These are phyloP conservation scores for Azolla pinnata DNA, from an alignment of 75 land plant species.

Conservation along the genomic window DNA sequence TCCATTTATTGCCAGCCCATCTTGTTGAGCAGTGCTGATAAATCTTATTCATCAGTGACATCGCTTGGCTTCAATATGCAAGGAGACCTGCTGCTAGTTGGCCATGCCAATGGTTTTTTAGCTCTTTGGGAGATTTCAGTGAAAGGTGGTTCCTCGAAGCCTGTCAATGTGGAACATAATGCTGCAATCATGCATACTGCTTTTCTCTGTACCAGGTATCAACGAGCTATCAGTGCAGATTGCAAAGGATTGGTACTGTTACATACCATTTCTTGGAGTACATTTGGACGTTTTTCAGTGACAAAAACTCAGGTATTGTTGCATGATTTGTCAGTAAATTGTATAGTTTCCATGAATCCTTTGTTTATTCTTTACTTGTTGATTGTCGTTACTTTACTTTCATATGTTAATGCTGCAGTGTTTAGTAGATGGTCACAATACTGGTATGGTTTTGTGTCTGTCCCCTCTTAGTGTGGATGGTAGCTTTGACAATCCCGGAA, in stretches of 20 bases:
- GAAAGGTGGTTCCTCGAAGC: conserved; percentile 43
- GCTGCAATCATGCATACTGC: conserved; percentile 70
- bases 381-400: neutral
- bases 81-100: conserved; percentile 86
- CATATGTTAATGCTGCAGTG: conserved; percentile 31
- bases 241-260: conserved; percentile 67
- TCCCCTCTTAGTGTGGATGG: conserved; percentile 52
- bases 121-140: conserved; percentile 71
- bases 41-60: conserved; percentile 50
- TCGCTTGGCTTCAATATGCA: conserved; percentile 88
- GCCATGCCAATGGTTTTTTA: conserved; percentile 81
- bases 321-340: neutral
- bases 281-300: conserved; percentile 47
- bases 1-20: too few relatives aligned
- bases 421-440: conserved; percentile 76
- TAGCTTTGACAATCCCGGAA: conserved; percentile 21
- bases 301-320: conserved; percentile 55
- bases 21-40: conserved; percentile 17
- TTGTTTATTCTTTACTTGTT: too few relatives aligned
- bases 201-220: conserved; percentile 67
- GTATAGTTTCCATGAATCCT: neutral
- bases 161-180: conserved; percentile 60
- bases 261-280: conserved; percentile 55
- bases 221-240: conserved; percentile 80
- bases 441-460: conserved; percentile 66